Conservation (phyloP, 495 filamentous ascomycete genomes). For the Astrocystis sublimbata region DNA sequence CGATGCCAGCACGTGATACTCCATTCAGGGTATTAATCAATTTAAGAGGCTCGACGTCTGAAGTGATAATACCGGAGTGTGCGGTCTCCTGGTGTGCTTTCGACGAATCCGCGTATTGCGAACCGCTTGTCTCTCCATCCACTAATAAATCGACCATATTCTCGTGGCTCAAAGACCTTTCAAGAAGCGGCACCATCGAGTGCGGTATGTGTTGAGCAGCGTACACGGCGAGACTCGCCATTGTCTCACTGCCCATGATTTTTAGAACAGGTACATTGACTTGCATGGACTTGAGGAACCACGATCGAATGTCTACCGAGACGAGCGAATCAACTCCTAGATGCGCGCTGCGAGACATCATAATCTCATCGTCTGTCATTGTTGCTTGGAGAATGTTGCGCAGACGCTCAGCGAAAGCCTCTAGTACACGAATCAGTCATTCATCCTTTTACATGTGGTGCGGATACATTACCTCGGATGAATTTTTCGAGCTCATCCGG, state of each 20-base stretch:
- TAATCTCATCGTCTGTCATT: constrained; percentile 14
- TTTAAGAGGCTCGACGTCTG: too few relatives aligned
- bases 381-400: constrained; percentile 8
- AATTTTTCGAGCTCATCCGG: too few relatives aligned
- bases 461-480: too few relatives aligned
- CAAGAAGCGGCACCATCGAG: background rate
- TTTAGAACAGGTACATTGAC: constrained; percentile 40
- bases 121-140: too few relatives aligned
- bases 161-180: too few relatives aligned
- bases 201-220: constrained; percentile 13
- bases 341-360: constrained; percentile 19
- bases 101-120: too few relatives aligned
- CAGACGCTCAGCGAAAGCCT: constrained; percentile 7
- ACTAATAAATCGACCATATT: too few relatives aligned
- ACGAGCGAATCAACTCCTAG: constrained; percentile 40
- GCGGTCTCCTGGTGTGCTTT: too few relatives aligned
- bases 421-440: background rate
- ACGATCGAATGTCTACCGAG: constrained; percentile 37
- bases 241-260: constrained; percentile 31
- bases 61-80: too few relatives aligned
- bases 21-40: too few relatives aligned
- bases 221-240: constrained; percentile 12
- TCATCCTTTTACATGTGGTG: background rate
- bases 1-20: background rate
- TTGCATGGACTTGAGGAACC: constrained; percentile 38